A percentile compares a stretch with the other conserved stretches of the same genome.
These are phyloP conservation scores for Aspergillus sp. DNA, from an alignment of 2,329 filamentous ascomycete species.

Conservation along the genomic window DNA sequence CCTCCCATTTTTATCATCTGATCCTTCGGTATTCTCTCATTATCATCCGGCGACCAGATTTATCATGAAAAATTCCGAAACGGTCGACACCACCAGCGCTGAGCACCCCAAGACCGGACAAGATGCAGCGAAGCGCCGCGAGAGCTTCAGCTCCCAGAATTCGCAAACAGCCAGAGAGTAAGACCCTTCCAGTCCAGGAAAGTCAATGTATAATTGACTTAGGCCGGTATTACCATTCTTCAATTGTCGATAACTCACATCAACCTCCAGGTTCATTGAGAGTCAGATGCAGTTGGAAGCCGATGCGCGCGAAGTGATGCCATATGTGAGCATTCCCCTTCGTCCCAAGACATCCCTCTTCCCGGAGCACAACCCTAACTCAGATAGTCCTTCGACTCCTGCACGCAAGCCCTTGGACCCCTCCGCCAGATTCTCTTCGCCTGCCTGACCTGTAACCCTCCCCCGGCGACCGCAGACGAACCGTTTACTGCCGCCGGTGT, in stretches of 20 bases:
- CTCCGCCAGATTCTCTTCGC: slow-evolving; percentile 87
- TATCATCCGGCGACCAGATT: too few species aligned
- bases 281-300: slow-evolving; percentile 87
- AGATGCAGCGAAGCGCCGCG: slow-evolving; percentile 25
- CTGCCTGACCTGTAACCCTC: slow-evolving; percentile 88
- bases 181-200: slow-evolving; percentile 3
- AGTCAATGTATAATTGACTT: neutral
- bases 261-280: slow-evolving; percentile 68
- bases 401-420: slow-evolving; percentile 84
- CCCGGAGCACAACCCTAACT: slow-evolving; percentile 3
- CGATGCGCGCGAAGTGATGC: slow-evolving; percentile 90
- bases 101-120: slow-evolving; percentile 12
- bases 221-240: neutral
- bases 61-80: slow-evolving; percentile 24
- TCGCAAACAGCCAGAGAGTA: slow-evolving; percentile 74
- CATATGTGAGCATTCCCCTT: slow-evolving; percentile 64
- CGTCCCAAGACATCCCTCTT: neutral
- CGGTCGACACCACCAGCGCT: slow-evolving; percentile 7
- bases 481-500: slow-evolving; percentile 74
- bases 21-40: neutral
- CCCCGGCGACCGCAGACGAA: slow-evolving; percentile 61
- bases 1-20: neutral
- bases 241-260: slow-evolving; percentile 1
- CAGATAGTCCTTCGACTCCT: slow-evolving; percentile 81
- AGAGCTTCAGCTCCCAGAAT: slow-evolving; percentile 50